Percentiles rank a stretch among this genome's conserved stretches.
Evolutionary conservation across 176 grass and related monocot genomes (phyloP).

Genomic region (Oryza officinalis): DNA sequence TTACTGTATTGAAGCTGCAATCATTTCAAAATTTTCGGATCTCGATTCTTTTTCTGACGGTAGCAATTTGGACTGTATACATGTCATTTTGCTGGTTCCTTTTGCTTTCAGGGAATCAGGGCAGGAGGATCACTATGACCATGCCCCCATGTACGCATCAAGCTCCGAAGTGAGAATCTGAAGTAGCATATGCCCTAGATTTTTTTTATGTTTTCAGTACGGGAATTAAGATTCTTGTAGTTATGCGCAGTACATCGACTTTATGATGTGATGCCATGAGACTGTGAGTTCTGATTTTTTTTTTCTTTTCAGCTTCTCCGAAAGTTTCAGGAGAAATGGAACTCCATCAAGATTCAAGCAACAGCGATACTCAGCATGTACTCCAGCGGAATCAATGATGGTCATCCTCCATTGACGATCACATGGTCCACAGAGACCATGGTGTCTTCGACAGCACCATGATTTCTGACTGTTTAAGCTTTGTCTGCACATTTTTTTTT

Average conservation of each 20-base stretch:
- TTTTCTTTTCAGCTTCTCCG: constrained; percentile 32
- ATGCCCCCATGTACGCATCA: constrained; percentile 20
- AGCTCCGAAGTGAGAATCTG: not conserved
- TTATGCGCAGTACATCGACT: not conserved
- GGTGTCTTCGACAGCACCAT: too few relatives aligned
- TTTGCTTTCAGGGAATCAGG: not conserved
- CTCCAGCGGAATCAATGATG: too few relatives aligned
- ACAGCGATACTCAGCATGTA: too few relatives aligned
- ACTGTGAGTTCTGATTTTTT: not conserved
- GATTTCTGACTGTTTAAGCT: too few relatives aligned
- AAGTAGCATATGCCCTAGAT: too few relatives aligned
- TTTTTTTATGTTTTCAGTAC: not conserved
- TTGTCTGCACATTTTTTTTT: too few relatives aligned
- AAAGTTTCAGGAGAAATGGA: not conserved
- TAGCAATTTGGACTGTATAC: not conserved
- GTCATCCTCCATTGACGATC: too few relatives aligned
- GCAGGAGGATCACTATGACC: not conserved
- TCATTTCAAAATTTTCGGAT: not conserved
- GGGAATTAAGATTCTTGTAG: not conserved
- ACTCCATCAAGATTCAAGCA: too few relatives aligned
- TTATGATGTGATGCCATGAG: not conserved
- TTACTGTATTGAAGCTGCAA: not conserved
- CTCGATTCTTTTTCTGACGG: not conserved
- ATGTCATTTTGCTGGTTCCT: too few relatives aligned
- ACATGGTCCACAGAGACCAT: too few relatives aligned